phyloP scores from a whole-genome alignment of 345 rosid genomes.

The Dovyalis caffra region DNA sequence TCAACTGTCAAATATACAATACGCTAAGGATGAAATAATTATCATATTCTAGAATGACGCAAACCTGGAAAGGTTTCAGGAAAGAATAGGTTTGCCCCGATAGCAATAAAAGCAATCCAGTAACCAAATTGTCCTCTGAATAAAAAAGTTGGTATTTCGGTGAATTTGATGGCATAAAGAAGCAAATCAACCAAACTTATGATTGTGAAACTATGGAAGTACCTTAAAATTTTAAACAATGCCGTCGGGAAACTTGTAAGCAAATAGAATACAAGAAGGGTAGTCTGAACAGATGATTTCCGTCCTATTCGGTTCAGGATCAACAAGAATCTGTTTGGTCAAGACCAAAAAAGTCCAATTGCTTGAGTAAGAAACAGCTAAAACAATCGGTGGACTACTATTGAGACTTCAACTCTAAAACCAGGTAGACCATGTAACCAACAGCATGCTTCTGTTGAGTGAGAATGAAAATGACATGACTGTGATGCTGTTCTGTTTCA shows the following conservation, averaged over 20 bases:
- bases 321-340: constrained; percentile 40
- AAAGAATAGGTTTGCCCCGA: constrained; percentile 36
- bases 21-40: neutral
- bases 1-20: neutral
- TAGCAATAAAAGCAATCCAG: constrained; percentile 46
- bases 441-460: neutral
- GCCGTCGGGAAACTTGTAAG: constrained; percentile 37
- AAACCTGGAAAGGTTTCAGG: constrained; percentile 47
- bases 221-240: constrained; percentile 52
- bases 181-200: neutral
- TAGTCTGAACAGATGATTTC: constrained; percentile 34
- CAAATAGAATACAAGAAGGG: constrained; percentile 43
- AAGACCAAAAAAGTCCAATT: neutral
- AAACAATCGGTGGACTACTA: neutral
- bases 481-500: neutral
- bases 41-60: neutral
- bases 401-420: neutral
- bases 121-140: constrained; percentile 51
- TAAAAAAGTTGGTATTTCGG: neutral
- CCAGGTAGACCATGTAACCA: neutral
- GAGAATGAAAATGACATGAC: neutral
- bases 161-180: neutral
- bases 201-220: neutral
- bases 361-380: neutral
- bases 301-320: constrained; percentile 41